Evolutionary conservation across 768 basidiomycete genomes (phyloP), one percentile per base, ranked within the genome.

Genomic region (Arthromyces matolae): DNA sequence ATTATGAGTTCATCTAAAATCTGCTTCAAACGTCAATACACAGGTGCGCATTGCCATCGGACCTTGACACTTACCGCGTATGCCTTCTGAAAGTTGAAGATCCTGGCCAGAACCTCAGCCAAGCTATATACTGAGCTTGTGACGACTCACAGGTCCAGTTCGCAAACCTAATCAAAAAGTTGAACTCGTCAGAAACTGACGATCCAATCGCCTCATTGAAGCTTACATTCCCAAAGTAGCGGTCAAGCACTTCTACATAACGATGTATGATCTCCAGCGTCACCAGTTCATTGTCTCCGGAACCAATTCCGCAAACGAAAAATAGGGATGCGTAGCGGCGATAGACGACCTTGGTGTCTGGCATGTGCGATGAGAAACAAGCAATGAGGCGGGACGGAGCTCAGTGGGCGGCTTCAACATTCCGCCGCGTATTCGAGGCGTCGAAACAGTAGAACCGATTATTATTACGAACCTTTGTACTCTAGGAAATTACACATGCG

Each of bases 41-140:
- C 7, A 25, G 31, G 33, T 22, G 22, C 9, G 25, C 4, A 36
- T 47, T 36, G 50, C 23, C 36, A 31, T 29, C 25, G 32, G 12
- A 20, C 27, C 18, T 34, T 49, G 47, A 32, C 47, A 60, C 65
- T 4, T 39, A 90, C 94, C 8, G 95, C 91, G 65, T 93, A 98
- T 34, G 96, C 96, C 70, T 98, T 99, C 65, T 98, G 95, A 66
- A 98, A 99, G 76, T 98, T 98, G 80, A 99, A 99, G 59, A 99
- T 98, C 41, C 93, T 95, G 56, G 22, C 42, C 52, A 45, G 24
- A 33, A 35, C 40, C 18, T 53, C 40, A 48, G 39, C 31, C 43
- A 38, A 32, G 34, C 14, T 28, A n/a, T 29, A 24, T 12, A 24
- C n/a, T 42, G 20, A 42, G 16, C 16, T 45, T 25, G 20, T 28